Conservation (phyloP, 2,329 filamentous ascomycete genomes). For the Claviceps sp. region DNA sequence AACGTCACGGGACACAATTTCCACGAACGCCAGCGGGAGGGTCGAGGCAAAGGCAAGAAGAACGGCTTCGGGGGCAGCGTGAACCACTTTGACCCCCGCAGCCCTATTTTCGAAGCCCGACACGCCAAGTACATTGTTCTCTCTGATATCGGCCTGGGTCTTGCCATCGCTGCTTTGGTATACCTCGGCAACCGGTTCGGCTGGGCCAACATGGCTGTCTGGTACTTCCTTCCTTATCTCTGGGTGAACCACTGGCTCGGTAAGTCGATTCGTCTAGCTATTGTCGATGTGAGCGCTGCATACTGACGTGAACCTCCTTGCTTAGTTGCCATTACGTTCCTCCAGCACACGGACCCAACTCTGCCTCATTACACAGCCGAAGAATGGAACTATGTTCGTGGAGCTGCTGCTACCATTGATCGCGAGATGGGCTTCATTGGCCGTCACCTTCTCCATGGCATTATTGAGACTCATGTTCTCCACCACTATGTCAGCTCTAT, state of each 20-base stretch:
- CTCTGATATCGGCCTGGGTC: conserved; percentile 67
- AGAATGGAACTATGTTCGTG: conserved; percentile 86
- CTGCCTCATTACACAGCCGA: conserved; percentile 83
- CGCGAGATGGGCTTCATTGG: conserved; percentile 96
- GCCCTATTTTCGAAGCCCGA: conserved; percentile 82
- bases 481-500: conserved; percentile 96
- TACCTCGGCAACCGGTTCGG: conserved; percentile 66
- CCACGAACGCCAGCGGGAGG: conserved; percentile 83
- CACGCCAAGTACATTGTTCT: conserved; percentile 78
- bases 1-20: conserved; percentile 96
- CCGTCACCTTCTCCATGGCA: conserved; percentile 80
- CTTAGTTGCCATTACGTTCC: conserved; percentile 85
- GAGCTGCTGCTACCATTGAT: conserved; percentile 89
- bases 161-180: conserved; percentile 49
- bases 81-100: conserved; percentile 86
- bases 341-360: conserved; percentile 91
- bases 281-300: not conserved
- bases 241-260: conserved; percentile 99
- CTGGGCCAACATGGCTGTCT: conserved; percentile 75
- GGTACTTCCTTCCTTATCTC: conserved; percentile 90
- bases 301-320: not conserved
- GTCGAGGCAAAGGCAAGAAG: conserved; percentile 80
- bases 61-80: conserved; percentile 73
- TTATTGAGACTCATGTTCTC: conserved; percentile 94
- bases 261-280: conserved; percentile 34